Conservation (phyloP, 2,329 filamentous ascomycete species). For the Xylariaceae sp. region DNA sequence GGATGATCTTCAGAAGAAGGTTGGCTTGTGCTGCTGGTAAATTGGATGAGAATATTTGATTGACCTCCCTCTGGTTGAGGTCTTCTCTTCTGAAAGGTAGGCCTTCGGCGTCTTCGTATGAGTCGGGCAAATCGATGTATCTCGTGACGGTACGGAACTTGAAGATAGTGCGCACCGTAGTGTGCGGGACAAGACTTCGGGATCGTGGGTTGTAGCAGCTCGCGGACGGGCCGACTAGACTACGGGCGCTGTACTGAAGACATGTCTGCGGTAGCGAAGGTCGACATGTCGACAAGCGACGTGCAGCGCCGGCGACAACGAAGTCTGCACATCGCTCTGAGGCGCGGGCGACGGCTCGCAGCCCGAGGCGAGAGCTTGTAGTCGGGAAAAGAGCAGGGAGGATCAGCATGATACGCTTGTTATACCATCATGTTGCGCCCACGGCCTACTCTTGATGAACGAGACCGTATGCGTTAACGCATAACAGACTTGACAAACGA, state of each 20-base stretch:
- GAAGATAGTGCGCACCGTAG: slow-evolving; percentile 27
- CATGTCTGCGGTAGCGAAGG: slow-evolving; percentile 15
- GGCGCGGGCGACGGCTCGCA: slow-evolving; percentile 26
- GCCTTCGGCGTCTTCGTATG: slow-evolving; percentile 53
- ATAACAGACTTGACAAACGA: slow-evolving; percentile 1
- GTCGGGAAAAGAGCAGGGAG: slow-evolving; percentile 22
- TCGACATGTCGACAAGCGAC: slow-evolving; percentile 20
- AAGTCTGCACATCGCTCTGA: slow-evolving; percentile 17
- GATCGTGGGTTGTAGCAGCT: slow-evolving; percentile 2
- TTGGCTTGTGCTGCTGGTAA: slow-evolving; percentile 47
- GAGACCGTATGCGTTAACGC: slow-evolving; percentile 2
- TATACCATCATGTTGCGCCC: slow-evolving; percentile 24
- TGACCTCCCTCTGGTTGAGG: slow-evolving; percentile 45
- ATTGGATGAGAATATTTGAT: slow-evolving; percentile 46
- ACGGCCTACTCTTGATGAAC: slow-evolving; percentile 3
- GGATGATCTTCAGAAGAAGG: slow-evolving; percentile 52
- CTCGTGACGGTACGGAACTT: slow-evolving; percentile 40
- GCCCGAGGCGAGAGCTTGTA: slow-evolving; percentile 29
- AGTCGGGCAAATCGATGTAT: slow-evolving; percentile 55
- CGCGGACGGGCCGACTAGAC: slow-evolving; percentile 9
- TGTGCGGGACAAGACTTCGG: slow-evolving; percentile 16
- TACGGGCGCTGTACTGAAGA: slow-evolving; percentile 17
- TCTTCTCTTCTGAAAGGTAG: slow-evolving; percentile 49
- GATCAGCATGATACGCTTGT: slow-evolving; percentile 27
- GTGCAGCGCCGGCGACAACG: slow-evolving; percentile 13